Conservation (phyloP, 2,329 filamentous ascomycete species). For the Trichoderma lentiforme region DNA sequence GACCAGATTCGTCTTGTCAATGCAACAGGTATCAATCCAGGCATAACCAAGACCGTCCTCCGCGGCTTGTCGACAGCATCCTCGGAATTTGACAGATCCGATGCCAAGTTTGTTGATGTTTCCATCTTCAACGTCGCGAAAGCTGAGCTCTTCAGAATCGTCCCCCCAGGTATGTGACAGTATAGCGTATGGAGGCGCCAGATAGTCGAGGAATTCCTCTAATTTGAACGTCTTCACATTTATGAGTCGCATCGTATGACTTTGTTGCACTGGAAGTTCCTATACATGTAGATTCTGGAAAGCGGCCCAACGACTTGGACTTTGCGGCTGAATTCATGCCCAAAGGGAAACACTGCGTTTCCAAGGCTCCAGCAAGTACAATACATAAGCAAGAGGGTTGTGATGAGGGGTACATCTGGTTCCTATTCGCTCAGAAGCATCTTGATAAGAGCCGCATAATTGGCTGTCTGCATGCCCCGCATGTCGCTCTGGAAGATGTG, state of each 20-base stretch:
- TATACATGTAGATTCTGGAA: background rate
- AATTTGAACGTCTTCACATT: slow-evolving; percentile 23
- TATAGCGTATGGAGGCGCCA: slow-evolving; percentile 28
- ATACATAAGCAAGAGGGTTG: background rate
- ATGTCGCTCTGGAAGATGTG: background rate
- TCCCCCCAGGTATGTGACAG: slow-evolving; percentile 32
- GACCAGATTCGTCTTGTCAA: slow-evolving; percentile 19
- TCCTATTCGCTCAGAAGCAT: background rate
- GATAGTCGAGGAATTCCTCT: slow-evolving; percentile 21
- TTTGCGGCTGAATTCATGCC: background rate
- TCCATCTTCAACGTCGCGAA: background rate
- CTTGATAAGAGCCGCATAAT: background rate
- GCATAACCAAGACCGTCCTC: slow-evolving; percentile 20
- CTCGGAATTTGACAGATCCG: slow-evolving; percentile 1
- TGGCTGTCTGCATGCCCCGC: background rate
- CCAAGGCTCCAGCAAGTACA: background rate
- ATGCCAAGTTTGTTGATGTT: background rate
- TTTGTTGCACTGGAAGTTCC: background rate
- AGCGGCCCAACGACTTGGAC: background rate
- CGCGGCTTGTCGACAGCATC: slow-evolving; percentile 18
- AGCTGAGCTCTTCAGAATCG: slow-evolving; percentile 7
- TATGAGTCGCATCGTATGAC: slow-evolving; percentile 25
- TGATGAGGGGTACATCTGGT: background rate
- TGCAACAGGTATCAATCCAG: slow-evolving; percentile 24
- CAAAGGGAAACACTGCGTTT: background rate